These are phyloP conservation scores for Emydomyces testavorans DNA, from an alignment of 2,329 filamentous ascomycete species.

Conservation along the genomic window DNA sequence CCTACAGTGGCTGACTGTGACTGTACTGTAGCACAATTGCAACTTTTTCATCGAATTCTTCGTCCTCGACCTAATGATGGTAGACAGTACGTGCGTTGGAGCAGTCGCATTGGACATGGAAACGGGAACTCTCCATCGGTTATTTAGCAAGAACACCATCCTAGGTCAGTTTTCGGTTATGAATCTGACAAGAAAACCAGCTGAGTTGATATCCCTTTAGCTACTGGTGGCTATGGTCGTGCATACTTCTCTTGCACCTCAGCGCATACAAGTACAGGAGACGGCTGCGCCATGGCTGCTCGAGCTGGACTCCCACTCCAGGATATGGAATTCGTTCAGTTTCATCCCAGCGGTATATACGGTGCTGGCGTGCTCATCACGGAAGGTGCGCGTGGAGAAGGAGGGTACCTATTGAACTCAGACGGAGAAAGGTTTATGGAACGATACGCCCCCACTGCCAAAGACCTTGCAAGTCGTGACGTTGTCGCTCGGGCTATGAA, in stretches of 20 bases:
- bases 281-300: conserved; percentile 88
- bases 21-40: conserved; percentile 59
- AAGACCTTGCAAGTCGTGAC: conserved; percentile 80
- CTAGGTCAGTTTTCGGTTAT: conserved; percentile 11
- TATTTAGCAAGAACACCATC: conserved; percentile 80
- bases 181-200: not conserved
- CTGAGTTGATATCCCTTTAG: conserved; percentile 38
- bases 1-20: conserved; percentile 2
- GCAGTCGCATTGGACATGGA: conserved; percentile 87
- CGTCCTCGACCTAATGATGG: conserved; percentile 80
- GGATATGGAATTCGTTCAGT: conserved; percentile 89
- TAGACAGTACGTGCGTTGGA: conserved; percentile 80
- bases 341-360: conserved; percentile 90
- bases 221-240: conserved; percentile 81
- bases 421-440: conserved; percentile 94
- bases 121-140: conserved; percentile 79
- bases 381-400: conserved; percentile 82
- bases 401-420: conserved; percentile 79
- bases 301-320: conserved; percentile 84
- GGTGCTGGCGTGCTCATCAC: conserved; percentile 85
- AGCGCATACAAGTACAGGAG: conserved; percentile 82
- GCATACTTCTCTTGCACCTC: conserved; percentile 89
- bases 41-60: conserved; percentile 97
- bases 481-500: conserved; percentile 88
- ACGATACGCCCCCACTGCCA: conserved; percentile 80